Base-by-base conservation (phyloP, 1,284 basidiomycete species). In the Ustilago lituana region DNA sequence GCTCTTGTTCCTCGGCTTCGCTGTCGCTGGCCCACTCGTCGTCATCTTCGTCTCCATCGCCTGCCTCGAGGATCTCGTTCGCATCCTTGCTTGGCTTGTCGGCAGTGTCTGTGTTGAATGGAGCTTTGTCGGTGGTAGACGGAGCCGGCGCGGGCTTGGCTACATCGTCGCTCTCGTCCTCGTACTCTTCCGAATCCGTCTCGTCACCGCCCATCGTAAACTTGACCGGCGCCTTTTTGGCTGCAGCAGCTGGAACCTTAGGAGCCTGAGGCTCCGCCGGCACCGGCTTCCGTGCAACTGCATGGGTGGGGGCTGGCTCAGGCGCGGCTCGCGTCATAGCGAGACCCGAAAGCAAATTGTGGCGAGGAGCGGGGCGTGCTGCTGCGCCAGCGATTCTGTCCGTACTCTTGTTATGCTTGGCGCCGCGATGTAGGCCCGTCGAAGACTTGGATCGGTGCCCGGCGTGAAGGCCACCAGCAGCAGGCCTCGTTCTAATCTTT, bases 11-110 rank as follows among this genome's bases (percentile, higher is more conserved):
- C 31, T 83, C 82, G 12, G 78, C 77, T 46, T 76, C 71, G 31
- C 73, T 69, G 49, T 81, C 82, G 56, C 78, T 79, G 9, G 77
- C 69, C 80, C 82, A 82, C 6, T 74, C 81, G 47, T 79, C 69
- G 56, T 81, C 71, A 39, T 73, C 68, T 40, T 51, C 44, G 17
- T 47, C 57, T 9, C 49, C 61, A 20, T 50, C 64, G 9, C 33
- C 55, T 27, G 40, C 50, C 35, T 48, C 55, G 17, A 58, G 53
- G 20, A 57, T 48, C 39, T 61, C 51, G 45, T 74, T 53, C 17
- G 19, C 57, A 11, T 64, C 53, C 12, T 60, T 43, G 46, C 24
- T 52, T 14, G 39, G 14, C 45, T 39, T 24, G 6, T 23, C 26
- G 12, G 46, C 17, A n/a, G 29, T 15, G 17, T 27, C 49, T 20